These are phyloP conservation scores for Cryptococcus sp. DNA, from an alignment of 1,284 basidiomycete species.

Conservation along the genomic window DNA sequence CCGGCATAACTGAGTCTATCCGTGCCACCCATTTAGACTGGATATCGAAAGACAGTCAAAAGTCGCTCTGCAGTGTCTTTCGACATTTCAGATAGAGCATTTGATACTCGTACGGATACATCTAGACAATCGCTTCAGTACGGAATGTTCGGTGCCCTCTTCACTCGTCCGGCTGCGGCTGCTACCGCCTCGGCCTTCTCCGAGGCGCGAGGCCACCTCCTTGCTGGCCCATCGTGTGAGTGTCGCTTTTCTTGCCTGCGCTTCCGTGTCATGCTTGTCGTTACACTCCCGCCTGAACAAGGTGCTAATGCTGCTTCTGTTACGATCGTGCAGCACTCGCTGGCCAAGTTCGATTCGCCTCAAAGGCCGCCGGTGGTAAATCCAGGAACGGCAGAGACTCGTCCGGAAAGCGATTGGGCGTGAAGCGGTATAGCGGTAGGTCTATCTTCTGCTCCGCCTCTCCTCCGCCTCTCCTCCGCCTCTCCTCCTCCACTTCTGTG, in stretches of 20 bases:
- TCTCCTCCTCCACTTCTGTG: background rate
- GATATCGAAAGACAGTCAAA: too few species aligned
- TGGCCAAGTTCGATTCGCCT: slow-evolving; percentile 67
- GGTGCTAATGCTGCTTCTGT: background rate
- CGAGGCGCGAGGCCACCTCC: background rate
- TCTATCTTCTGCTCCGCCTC: slow-evolving; percentile 8
- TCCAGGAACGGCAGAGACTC: slow-evolving; percentile 88
- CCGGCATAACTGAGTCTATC: too few species aligned
- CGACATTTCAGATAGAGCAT: too few species aligned
- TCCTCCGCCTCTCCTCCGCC: background rate
- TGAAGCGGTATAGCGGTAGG: slow-evolving; percentile 91
- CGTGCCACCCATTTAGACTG: too few species aligned
- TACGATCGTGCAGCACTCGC: slow-evolving; percentile 2
- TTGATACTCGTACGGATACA: too few species aligned
- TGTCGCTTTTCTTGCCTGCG: background rate
- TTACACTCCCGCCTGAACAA: background rate
- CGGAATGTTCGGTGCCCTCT: background rate
- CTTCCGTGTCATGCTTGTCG: too few species aligned
- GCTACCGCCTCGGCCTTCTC: background rate
- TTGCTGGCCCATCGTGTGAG: background rate
- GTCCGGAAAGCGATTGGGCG: slow-evolving; percentile 82
- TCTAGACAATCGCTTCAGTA: too few species aligned
- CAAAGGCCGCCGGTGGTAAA: slow-evolving; percentile 90
- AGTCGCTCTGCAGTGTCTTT: too few species aligned
- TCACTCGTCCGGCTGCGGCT: background rate